These are phyloP conservation scores for Solanum clarkiae DNA, from an alignment of 257 asterid genomes.

Conservation along the genomic window DNA sequence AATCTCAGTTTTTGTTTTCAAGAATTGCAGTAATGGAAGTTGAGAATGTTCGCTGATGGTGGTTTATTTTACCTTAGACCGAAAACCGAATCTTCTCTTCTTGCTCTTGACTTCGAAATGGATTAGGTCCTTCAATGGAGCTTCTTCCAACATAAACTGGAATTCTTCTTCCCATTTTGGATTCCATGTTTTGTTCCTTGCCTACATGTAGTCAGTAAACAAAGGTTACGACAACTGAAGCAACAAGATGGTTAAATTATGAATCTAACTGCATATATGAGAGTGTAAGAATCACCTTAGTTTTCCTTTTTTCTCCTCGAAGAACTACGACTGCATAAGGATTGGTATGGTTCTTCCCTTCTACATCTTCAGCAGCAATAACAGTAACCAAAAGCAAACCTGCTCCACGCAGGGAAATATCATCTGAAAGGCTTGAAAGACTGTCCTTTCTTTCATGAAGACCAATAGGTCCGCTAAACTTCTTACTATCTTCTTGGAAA, in stretches of 20 bases:
- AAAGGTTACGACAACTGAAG: neutral
- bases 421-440: conserved; percentile 9
- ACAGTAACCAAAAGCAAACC: conserved; percentile 57
- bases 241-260: neutral
- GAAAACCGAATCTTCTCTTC: conserved; percentile 37
- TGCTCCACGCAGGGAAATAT: conserved; percentile 27
- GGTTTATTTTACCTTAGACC: conserved; percentile 29
- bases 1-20: neutral
- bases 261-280: neutral
- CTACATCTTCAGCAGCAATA: conserved; percentile 49
- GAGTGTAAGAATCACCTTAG: conserved; percentile 41
- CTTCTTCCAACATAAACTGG: conserved; percentile 59
- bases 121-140: conserved; percentile 53
- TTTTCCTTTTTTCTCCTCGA: conserved; percentile 51
- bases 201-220: conserved; percentile 12
- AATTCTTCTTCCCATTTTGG: conserved; percentile 81
- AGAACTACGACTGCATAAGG: conserved; percentile 47
- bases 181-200: conserved; percentile 39
- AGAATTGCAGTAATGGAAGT: neutral
- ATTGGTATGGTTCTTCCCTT: conserved; percentile 51
- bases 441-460: conserved; percentile 6
- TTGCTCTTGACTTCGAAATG: conserved; percentile 55
- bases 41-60: neutral
- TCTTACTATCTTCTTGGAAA: conserved; percentile 52
- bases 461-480: conserved; percentile 11